These are phyloP conservation scores for Ustilago loliicola DNA, from an alignment of 1,284 basidiomycete genomes.

Conservation along the genomic window DNA sequence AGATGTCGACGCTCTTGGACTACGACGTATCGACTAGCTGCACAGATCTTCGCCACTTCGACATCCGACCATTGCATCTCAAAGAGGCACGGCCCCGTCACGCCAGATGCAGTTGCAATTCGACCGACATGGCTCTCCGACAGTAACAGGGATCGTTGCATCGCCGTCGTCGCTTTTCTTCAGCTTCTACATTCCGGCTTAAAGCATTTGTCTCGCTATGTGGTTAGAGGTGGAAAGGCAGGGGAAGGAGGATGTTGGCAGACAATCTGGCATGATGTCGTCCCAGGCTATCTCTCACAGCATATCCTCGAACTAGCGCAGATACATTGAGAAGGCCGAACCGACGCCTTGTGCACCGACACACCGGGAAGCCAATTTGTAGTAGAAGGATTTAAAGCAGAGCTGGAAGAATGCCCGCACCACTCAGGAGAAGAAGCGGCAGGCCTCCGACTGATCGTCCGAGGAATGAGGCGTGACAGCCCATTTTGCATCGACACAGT, in stretches of 20 bases:
- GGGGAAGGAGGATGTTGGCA: background rate
- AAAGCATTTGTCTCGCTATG: background rate
- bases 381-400: too few species aligned
- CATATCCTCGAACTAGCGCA: background rate
- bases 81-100: too few species aligned
- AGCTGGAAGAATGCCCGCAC: too few species aligned
- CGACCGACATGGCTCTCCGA: constrained; percentile 2
- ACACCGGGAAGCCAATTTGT: too few species aligned
- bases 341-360: background rate
- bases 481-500: background rate
- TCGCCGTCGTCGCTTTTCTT: background rate
- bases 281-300: background rate
- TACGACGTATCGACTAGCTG: constrained; percentile 24
- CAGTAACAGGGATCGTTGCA: background rate
- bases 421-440: background rate
- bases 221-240: background rate
- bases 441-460: background rate
- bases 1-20: constrained; percentile 1
- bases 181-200: background rate
- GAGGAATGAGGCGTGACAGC: background rate
- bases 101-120: background rate
- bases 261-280: background rate
- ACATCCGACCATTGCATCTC: background rate
- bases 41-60: constrained; percentile 19
- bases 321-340: background rate